Base-by-base conservation (phyloP, 1,139 yeast genomes). In the Diutina neorugosa region DNA sequence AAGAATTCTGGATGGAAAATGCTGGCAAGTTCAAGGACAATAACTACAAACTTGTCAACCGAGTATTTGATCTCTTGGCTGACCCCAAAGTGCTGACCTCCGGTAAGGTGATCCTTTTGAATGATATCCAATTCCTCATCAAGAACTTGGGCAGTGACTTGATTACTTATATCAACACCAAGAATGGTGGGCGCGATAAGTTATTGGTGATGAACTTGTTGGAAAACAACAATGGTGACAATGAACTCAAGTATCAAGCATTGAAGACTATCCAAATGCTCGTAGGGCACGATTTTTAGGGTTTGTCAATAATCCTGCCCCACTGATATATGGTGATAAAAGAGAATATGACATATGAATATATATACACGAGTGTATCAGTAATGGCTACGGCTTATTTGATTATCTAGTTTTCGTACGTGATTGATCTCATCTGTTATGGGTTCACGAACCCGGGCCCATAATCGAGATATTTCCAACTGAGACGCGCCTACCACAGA, bases 191-290 rank as follows among this genome's bases (percentile, higher is more conserved):
- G 27, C 63, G 89, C 55, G 71, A 74, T 62, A 74, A 93, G 73
- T 72, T 86, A 25, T 80, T 82, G 67, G 79, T 94, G 57, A 91
- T 94, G 98, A 79, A 80, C 57, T 76, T 90, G 59, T 84, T 93
- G 80, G 88, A 84, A 61, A 84, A 69, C 56, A 69, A 65, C 55
- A 64, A 84, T 55, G 80, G 84, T 47, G 94, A 90, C 66, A 78
- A 91, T 44, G 95, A 89, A 63, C 91, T 93, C 61, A 88, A 93
- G 66, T 93, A 86, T 66, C 96, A 93, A 71, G 98, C 98, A 1
- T 79, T 93, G 64, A 88, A 87, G 67, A 90, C 98, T 1, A 88
- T 96, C 21, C 98, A 94, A 72, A 80, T 85, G 56, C 80, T 93
- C 63, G 95, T 93, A 55, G 89, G 96, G 7, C 91, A 88, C 55